phyloP scores from a whole-genome alignment of 305 asterid species.

The Fraxinus sp. region DNA sequence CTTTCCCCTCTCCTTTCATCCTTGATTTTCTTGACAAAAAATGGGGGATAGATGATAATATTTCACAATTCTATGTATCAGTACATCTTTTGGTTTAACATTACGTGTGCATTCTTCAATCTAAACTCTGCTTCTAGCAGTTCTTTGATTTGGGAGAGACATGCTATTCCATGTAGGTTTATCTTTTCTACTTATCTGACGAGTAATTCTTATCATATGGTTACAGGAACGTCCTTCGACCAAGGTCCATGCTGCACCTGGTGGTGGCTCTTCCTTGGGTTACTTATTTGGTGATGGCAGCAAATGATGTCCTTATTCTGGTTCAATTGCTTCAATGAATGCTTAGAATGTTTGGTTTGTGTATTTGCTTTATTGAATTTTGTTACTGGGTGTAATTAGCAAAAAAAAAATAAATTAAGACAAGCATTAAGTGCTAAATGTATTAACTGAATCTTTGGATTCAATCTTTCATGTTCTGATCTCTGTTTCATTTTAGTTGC shows the following conservation, averaged over 20 bases:
- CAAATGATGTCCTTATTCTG: neutral
- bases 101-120: neutral
- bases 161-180: neutral
- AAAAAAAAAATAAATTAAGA: neutral
- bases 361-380: neutral
- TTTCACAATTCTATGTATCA: neutral
- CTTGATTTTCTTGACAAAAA: neutral
- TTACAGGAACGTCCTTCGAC: slow-evolving; percentile 5
- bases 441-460: neutral
- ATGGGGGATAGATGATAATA: too few species aligned
- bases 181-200: neutral
- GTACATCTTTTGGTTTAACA: neutral
- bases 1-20: neutral
- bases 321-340: neutral
- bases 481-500: neutral
- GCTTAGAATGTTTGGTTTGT: neutral
- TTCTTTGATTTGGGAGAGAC: neutral
- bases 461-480: neutral
- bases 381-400: neutral
- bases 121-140: neutral
- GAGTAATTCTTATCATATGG: neutral
- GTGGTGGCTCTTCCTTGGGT: slow-evolving; percentile 10
- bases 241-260: slow-evolving; percentile 8
- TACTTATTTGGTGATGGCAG: slow-evolving; percentile 3
- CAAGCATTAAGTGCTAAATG: neutral